Base-by-base conservation (phyloP, 23 red algal species). In the Pyropia yezoensis region DNA sequence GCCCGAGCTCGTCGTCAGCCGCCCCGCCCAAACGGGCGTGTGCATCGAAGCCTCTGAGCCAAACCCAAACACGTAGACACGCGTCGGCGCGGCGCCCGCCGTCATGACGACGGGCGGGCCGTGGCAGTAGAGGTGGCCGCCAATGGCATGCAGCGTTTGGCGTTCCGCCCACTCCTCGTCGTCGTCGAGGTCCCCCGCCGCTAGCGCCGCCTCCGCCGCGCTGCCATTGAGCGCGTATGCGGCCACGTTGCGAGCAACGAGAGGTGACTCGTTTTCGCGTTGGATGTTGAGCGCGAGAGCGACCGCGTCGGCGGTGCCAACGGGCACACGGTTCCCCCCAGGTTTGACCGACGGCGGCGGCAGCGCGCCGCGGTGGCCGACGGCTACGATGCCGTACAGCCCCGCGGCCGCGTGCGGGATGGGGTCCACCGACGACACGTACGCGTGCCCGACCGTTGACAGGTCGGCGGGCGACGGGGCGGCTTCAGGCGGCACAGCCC, bases 1-100 rank as follows among this genome's bases (percentile, higher is more conserved):
- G 13, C 62, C 72, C 19, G 14, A 47, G 39, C 72, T 64, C 58
- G 30, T 50, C 2, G 58, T 61, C 21, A 76, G 29, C 72, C 65
- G 72, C 4, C 72, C 72, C 26, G 33, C 58, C 72, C 72, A 76
- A 11, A 76, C 57, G 18, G 72, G 72, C n/a, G 27, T 29, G 33
- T 76, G 72, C 72, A 76, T 76, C 39, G 72, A 76, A 5, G 72
- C 72, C 59, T 76, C 72, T 58, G 59, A 64, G 55, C 72, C 72
- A 21, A 59, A 76, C 8, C 72, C 72, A 62, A 76, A 76, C 27
- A 62, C 72, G 30, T 76, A 76, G 27, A 76, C 62, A 14, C 72
- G 54, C 33, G 65, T 62, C 39, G 39, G 39, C 18, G 25, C 4
- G 1, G 54, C 54, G 59, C 9, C 25, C 18, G 18, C 18, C 12